Conservation (phyloP, 805 yeast genomes). For the Metschnikowia kunwiensis region DNA sequence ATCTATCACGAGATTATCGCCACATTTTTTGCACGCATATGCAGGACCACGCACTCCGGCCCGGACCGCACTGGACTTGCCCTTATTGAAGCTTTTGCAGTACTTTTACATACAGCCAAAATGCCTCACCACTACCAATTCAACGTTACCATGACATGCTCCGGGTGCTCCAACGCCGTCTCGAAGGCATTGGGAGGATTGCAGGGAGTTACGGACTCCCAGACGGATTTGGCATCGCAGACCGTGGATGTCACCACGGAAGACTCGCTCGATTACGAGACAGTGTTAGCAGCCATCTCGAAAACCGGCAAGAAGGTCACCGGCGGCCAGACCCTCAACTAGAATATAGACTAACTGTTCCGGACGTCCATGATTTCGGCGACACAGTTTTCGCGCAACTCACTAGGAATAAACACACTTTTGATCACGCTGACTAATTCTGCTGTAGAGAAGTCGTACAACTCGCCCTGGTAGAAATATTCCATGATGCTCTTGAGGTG, state of each 20-base stretch:
- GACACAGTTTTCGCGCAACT: constrained; percentile 42
- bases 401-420: constrained; percentile 47
- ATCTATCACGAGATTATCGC: too few relatives aligned
- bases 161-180: constrained; percentile 87
- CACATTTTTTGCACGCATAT: background rate
- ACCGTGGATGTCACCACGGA: constrained; percentile 72
- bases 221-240: constrained; percentile 77
- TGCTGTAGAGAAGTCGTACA: constrained; percentile 46
- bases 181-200: constrained; percentile 67
- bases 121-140: constrained; percentile 55
- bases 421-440: constrained; percentile 43
- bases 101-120: constrained; percentile 1
- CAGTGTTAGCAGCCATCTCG: constrained; percentile 73
- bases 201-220: constrained; percentile 70
- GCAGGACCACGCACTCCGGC: constrained; percentile 4
- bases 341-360: constrained; percentile 15
- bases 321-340: constrained; percentile 48
- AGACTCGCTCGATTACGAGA: constrained; percentile 59
- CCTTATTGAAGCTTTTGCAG: background rate
- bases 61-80: constrained; percentile 4
- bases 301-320: constrained; percentile 89
- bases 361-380: constrained; percentile 47
- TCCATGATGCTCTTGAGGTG: constrained; percentile 48
- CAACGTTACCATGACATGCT: constrained; percentile 82
- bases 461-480: constrained; percentile 49